Conservation (phyloP, 164 flowering plant genomes). For the Amborella trichopoda region DNA sequence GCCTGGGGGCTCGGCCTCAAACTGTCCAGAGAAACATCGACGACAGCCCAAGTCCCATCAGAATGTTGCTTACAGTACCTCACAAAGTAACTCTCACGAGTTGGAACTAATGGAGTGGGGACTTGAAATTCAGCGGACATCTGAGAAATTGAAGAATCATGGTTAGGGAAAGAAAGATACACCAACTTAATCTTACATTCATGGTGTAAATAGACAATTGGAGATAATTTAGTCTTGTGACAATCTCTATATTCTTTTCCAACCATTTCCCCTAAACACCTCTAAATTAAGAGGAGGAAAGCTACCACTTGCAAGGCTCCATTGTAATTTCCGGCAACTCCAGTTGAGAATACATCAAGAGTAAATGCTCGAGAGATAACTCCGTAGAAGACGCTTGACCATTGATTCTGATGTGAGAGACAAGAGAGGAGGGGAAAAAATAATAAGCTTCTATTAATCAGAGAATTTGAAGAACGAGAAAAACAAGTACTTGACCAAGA, state of each 20-base stretch:
- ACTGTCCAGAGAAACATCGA: constrained; percentile 75
- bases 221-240: no score
- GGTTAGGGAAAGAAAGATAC: no score
- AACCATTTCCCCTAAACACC: no score
- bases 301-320: constrained; percentile 96
- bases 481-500: neutral
- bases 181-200: no score
- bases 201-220: no score
- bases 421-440: no score
- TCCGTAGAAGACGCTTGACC: constrained; percentile 56
- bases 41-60: constrained; percentile 86
- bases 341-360: constrained; percentile 71
- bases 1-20: constrained; percentile 28
- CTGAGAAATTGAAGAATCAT: constrained; percentile 20
- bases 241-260: no score
- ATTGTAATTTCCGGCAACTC: constrained; percentile 81
- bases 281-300: no score
- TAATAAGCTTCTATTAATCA: neutral
- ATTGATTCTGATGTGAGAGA: constrained; percentile 66
- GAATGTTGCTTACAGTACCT: constrained; percentile 80
- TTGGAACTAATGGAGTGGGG: constrained; percentile 84
- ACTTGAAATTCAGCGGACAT: constrained; percentile 93
- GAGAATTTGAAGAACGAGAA: neutral
- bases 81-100: constrained; percentile 54
- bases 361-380: constrained; percentile 73